Percentiles rank a stretch among this genome's conserved stretches.
Conservation (phyloP, 2,329 filamentous ascomycete genomes). For the Xylaria sp. region DNA sequence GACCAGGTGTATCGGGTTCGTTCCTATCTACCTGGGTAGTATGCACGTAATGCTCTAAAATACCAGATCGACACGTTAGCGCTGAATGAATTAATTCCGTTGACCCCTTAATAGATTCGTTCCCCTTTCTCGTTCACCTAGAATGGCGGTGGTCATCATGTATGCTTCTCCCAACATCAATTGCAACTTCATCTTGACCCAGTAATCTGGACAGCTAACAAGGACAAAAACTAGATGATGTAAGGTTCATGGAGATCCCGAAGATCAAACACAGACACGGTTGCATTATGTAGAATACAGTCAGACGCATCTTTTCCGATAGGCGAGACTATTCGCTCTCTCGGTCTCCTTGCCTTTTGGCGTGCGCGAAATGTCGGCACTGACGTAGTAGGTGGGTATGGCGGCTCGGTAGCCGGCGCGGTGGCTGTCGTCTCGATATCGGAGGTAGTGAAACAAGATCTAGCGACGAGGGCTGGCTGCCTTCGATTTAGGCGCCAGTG, state of each 20-base stretch:
- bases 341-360: background rate
- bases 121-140: background rate
- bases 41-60: no score
- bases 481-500: conserved; percentile 28
- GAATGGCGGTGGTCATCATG: background rate
- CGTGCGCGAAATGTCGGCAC: conserved; percentile 16
- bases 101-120: background rate
- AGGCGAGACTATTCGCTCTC: conserved; percentile 22
- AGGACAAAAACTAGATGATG: conserved; percentile 14
- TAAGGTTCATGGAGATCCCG: conserved; percentile 14
- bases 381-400: conserved; percentile 22
- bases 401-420: conserved; percentile 26
- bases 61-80: background rate
- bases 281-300: conserved; percentile 5
- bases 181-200: background rate
- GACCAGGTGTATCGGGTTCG: background rate
- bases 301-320: conserved; percentile 25
- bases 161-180: background rate
- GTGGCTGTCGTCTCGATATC: conserved; percentile 23
- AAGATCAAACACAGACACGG: conserved; percentile 5
- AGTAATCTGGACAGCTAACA: conserved; percentile 2
- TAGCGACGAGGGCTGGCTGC: background rate
- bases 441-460: conserved; percentile 16
- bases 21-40: no score
- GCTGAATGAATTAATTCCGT: background rate